Conservation (phyloP, 352 stramenopile species). For the Phytophthora sansomeana region DNA sequence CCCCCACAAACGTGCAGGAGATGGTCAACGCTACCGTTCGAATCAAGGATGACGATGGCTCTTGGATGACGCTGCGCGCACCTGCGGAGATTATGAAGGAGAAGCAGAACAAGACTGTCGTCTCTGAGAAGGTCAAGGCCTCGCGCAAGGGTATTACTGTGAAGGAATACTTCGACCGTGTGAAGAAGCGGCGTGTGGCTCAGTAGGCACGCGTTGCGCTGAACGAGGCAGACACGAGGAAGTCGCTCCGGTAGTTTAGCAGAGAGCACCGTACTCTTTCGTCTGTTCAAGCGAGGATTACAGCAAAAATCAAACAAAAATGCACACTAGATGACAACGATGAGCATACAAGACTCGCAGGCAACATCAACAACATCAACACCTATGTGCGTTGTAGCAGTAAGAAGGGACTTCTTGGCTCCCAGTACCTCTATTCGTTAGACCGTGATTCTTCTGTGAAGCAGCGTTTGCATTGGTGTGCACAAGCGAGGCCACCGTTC, state of each 20-base stretch:
- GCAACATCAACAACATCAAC: too few relatives aligned
- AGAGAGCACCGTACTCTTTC: conserved; percentile 12
- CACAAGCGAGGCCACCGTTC: too few relatives aligned
- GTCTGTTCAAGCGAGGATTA: background rate
- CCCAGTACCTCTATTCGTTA: too few relatives aligned
- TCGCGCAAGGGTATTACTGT: conserved; percentile 82
- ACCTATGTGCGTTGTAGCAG: too few relatives aligned
- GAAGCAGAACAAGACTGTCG: conserved; percentile 69
- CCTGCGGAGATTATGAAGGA: conserved; percentile 84
- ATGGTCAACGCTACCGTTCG: conserved; percentile 81
- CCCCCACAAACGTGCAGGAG: conserved; percentile 69
- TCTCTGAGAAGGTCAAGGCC: conserved; percentile 75
- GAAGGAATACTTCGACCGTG: conserved; percentile 89
- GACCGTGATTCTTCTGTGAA: too few relatives aligned
- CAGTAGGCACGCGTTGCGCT: conserved; percentile 36
- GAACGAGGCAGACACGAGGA: conserved; percentile 3
- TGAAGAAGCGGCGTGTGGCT: conserved; percentile 77
- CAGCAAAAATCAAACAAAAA: conserved; percentile 10
- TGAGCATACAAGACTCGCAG: too few relatives aligned
- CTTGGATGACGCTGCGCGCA: conserved; percentile 84
- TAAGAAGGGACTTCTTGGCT: too few relatives aligned
- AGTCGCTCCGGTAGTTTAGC: conserved; percentile 21
- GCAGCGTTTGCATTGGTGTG: too few relatives aligned
- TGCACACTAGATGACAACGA: conserved; percentile 4
- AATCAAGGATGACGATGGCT: conserved; percentile 85